Evolutionary conservation across 768 basidiomycete genomes (phyloP), one percentile per base, ranked within the genome.

Genomic region (Agaricus sinodeliciosus): DNA sequence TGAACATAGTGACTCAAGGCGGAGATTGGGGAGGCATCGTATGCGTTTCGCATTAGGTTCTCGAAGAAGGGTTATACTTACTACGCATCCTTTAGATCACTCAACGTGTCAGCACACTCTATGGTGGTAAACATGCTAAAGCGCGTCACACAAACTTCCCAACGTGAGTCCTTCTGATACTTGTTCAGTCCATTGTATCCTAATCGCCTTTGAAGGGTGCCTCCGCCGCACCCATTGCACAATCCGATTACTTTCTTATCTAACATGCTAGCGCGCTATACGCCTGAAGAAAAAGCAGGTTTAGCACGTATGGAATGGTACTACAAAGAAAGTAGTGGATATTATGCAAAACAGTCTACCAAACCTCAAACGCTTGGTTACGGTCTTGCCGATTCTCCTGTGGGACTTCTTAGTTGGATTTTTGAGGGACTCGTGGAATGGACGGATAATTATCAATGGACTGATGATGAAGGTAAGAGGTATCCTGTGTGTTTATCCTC

Each of bases 361-460:
- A 68, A 72, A 52, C 78, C 78, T 0, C 79, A 80, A 57, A 80
- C 79, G 0, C 59, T 80, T 4, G 81, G 78, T 0, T 84, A 84
- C 57, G 56, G 67, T 9, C 64, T 84, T 2, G 66, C 77, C 0
- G 82, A 84, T 57, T 82, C 80, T 7, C 83, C 82, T 8, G 72
- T 71, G 4, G 82, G 78, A 1, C 56, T 79, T 18, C 67, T 80
- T 9, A 74, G 70, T 1, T 79, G 78, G 78, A 75, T 79, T 26
- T 79, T 75, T 55, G 76, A 78, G 55, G 76, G 78, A 43, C 54
- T 78, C 13, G 63, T 71, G 27, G 60, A 62, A 25, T 76, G 73
- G 74, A 71, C 74, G 0, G 79, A 81, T 54, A 55, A 60, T 0
- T 81, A 82, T 61, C 70, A 71, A 0, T 82, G 80, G 79, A 67